Base-by-base conservation (phyloP, 1,284 basidiomycete species). In the Psilocybe mexicana region DNA sequence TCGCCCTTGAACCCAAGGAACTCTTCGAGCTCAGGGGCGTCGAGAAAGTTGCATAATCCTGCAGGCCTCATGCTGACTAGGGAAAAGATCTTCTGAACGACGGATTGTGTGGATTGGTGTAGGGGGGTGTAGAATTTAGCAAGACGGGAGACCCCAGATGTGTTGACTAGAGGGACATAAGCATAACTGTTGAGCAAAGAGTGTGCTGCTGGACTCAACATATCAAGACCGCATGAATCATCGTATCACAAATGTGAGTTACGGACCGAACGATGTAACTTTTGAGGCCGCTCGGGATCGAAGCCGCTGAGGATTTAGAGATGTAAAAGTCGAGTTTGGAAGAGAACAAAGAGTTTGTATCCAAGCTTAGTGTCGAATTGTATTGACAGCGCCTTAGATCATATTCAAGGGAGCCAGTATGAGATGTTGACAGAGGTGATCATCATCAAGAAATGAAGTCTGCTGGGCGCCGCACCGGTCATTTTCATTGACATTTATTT, bases 111-210 rank as follows among this genome's bases (percentile, higher is more conserved):
- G 18, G 89, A 84, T 57, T 90, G 88, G 53, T 91, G 86, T 28
- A 93, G 79, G 1, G 92, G 88, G 2, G 92, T 92, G 78, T 97
- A 99, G 84, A 98, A 99, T 76, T 98, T 98, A 65, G 93, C 92
- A 57, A 99, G 79, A 48, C 97, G 88, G 10, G 97, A 88, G 61
- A 96, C 88, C 45, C 94, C 95, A 63, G 85, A 85, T 49, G 87
- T 94, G 74, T 92, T 96, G 80, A 92, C 93, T 94, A 68, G 30
- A 63, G 56, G 58, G 57, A 26, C 47, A 55, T 61, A 38, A 58
- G 58, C 46, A 18, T 43, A 33, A 33, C 30, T 33, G 30, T 33
- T 12, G 10, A 12, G 14, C 38, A 40, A 40, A 14, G n/a, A 40
- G 11, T 40, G 11, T 48, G n/a, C 10, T 24, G 47, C 30, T 51